Base-by-base conservation (phyloP, 169 alveolate species). In the Babesia divergens region DNA sequence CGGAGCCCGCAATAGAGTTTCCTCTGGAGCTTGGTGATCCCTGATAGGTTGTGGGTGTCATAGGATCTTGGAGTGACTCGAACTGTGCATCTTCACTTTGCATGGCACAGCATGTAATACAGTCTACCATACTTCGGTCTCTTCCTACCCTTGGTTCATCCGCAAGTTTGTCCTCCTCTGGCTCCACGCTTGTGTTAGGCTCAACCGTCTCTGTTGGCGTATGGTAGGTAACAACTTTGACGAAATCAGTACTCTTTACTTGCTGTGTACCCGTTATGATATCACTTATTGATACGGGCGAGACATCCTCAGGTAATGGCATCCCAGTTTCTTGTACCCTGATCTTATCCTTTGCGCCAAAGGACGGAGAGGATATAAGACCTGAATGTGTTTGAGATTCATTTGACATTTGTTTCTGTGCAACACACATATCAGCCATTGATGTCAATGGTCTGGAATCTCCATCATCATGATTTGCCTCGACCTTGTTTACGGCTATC, bases 181-280 rank as follows among this genome's bases (percentile, higher is more conserved):
- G n/a, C n/a, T n/a, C n/a, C n/a, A n/a, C n/a, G n/a, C n/a, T n/a
- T n/a, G n/a, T n/a, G n/a, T n/a, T n/a, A n/a, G n/a, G n/a, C n/a
- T n/a, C n/a, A n/a, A n/a, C n/a, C n/a, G n/a, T n/a, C n/a, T n/a
- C n/a, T n/a, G n/a, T n/a, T n/a, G 60, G 35, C 13, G 37, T 7
- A 53, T 58, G 59, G 72, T 62, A 62, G 49, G 44, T 62, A 8
- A 59, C 47, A 18, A 62, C 72, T 60, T 62, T 62, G 62, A 62
- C 72, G 49, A 62, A 62, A 24, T 62, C 72, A 5, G 72, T 46
- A 59, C 72, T 62, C 60, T 46, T 62, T 9, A 46, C 47, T 22
- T 46, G 24, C 9, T 6, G 22, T 7, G 32, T 6, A n/a, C 3
- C 18, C 11, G 56, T 62, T 3, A 62, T 24, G 24, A 62, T 62